Conservation (phyloP, 148 eudicot genomes). For the Heliamphora exappendiculata region DNA sequence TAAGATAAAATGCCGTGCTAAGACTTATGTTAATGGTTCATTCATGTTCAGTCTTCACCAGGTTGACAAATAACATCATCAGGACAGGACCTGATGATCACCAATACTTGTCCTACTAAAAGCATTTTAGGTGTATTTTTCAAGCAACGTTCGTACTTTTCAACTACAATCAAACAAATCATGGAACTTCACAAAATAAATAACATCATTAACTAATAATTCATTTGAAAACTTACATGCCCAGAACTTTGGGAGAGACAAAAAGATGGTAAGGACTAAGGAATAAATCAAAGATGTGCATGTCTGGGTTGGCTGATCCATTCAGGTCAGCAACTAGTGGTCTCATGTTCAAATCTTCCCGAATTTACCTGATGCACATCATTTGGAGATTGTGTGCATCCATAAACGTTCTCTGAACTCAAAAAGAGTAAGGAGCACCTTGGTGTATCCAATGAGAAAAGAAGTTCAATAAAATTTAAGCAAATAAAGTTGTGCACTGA, state of each 20-base stretch:
- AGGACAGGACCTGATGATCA: slow-evolving; percentile 5
- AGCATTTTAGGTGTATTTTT: background rate
- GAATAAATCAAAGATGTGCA: background rate
- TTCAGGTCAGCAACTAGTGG: background rate
- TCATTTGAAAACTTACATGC: background rate
- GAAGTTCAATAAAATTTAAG: background rate
- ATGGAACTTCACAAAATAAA: background rate
- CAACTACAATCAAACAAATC: background rate
- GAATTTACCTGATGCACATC: background rate
- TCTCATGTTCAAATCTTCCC: background rate
- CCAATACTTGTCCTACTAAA: background rate
- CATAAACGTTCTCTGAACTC: background rate
- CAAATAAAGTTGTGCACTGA: background rate
- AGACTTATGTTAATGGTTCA: background rate
- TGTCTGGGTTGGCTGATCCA: background rate
- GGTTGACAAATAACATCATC: background rate
- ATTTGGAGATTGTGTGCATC: background rate
- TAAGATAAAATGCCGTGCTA: background rate
- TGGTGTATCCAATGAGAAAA: background rate
- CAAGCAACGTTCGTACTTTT: background rate
- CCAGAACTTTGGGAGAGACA: background rate
- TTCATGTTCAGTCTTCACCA: background rate
- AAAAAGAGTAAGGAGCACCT: background rate
- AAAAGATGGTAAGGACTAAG: background rate
- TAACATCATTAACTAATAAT: background rate